Evolutionary conservation across 805 yeast species (phyloP).

Genomic region (Lipomyces starkeyi): DNA sequence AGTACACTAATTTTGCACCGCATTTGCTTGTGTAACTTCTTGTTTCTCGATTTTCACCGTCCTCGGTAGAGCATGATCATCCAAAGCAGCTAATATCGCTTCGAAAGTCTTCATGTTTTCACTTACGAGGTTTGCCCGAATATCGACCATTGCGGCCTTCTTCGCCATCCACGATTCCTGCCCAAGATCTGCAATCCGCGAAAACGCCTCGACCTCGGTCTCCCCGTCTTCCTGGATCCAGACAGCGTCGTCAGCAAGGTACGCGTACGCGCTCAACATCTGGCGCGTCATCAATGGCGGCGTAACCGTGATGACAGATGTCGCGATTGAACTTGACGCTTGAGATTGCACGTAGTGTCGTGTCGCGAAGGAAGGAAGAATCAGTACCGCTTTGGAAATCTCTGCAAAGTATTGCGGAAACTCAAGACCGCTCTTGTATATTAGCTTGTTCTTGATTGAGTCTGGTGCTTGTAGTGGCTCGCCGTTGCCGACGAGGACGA

Average conservation of each 20-base stretch:
- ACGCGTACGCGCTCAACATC: slow-evolving; percentile 27
- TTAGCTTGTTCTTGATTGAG: slow-evolving; percentile 13
- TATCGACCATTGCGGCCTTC: slow-evolving; percentile 12
- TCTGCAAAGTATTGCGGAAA: slow-evolving; percentile 28
- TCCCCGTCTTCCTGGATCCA: slow-evolving; percentile 32
- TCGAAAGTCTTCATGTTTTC: slow-evolving; percentile 21
- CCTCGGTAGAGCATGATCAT: not conserved
- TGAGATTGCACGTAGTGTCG: slow-evolving; percentile 20
- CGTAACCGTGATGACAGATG: slow-evolving; percentile 26
- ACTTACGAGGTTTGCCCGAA: slow-evolving; percentile 18
- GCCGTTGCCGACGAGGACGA: slow-evolving; percentile 28
- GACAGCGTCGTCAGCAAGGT: slow-evolving; percentile 26
- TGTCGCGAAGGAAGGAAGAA: slow-evolving; percentile 34
- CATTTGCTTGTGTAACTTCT: not conserved
- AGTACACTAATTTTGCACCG: not conserved
- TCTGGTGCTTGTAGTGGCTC: slow-evolving; percentile 17
- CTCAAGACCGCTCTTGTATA: slow-evolving; percentile 16
- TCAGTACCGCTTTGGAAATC: slow-evolving; percentile 22
- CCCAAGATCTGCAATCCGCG: slow-evolving; percentile 21
- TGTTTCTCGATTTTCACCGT: not conserved
- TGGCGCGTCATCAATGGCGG: slow-evolving; percentile 27
- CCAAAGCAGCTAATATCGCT: not conserved
- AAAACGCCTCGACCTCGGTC: slow-evolving; percentile 32
- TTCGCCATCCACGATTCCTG: slow-evolving; percentile 26
- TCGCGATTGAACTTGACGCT: slow-evolving; percentile 35